Evolutionary conservation across 345 rosid species (phyloP).

Genomic region (Iberis pinnata): DNA sequence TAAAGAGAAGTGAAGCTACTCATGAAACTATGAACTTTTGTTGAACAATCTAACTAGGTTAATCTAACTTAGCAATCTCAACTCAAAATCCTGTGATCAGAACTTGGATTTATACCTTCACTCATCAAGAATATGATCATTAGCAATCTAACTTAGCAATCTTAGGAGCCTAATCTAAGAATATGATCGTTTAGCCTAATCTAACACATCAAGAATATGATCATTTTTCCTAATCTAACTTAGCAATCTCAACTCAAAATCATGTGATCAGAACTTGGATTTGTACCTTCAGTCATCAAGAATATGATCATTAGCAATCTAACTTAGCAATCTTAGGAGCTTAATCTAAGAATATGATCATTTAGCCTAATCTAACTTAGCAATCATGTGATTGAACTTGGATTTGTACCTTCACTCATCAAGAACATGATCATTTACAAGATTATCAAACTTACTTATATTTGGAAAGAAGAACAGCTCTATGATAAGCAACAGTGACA

Average conservation of each 20-base stretch:
- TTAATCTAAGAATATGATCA: too few species aligned
- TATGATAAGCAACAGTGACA: conserved; percentile 85
- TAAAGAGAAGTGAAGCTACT: too few species aligned
- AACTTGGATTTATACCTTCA: background rate
- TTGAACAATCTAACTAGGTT: background rate
- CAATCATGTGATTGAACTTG: background rate
- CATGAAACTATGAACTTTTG: background rate
- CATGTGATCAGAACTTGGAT: background rate
- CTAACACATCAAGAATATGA: too few species aligned
- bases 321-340: conserved; percentile 46
- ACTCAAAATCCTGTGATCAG: background rate
- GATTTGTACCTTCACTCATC: background rate
- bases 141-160: conserved; percentile 43
- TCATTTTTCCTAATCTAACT: too few species aligned
- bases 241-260: background rate
- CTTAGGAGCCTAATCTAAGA: conserved; percentile 35
- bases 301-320: too few species aligned
- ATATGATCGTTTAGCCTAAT: too few species aligned
- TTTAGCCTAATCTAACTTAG: too few species aligned
- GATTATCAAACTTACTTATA: conserved; percentile 46
- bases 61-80: background rate
- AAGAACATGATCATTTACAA: background rate
- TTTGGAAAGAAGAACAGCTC: conserved; percentile 79
- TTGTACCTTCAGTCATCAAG: background rate
- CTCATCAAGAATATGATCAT: background rate